Percentiles rank a stretch among this genome's conserved stretches.
Evolutionary conservation across 1,284 basidiomycete genomes (phyloP).

Genomic region (Rhodotorula sp.): DNA sequence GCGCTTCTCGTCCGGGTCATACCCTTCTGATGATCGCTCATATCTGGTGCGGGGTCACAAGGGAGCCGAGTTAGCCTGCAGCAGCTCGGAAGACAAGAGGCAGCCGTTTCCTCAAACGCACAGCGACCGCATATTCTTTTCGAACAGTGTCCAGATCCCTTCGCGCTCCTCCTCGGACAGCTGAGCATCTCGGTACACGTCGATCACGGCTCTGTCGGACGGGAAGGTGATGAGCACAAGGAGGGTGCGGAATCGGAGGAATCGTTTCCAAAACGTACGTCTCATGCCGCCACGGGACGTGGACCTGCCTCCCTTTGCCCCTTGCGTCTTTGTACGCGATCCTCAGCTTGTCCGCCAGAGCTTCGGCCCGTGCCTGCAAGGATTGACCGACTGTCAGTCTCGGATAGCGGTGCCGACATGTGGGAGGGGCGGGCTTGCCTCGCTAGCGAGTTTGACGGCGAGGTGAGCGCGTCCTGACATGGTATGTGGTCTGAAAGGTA

Average conservation of each 20-base stretch:
- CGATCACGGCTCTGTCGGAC: neutral
- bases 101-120: neutral
- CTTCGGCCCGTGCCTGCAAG: conserved; percentile 4
- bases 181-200: neutral
- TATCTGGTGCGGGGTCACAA: conserved; percentile 24
- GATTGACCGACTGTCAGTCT: neutral
- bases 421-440: neutral
- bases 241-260: too few relatives aligned
- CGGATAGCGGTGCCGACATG: neutral
- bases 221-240: too few relatives aligned
- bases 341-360: neutral
- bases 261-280: neutral
- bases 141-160: conserved; percentile 34
- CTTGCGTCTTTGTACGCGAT: neutral
- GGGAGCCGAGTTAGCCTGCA: too few relatives aligned
- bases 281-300: neutral
- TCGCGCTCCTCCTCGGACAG: neutral
- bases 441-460: conserved; percentile 22
- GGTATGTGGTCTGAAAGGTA: neutral
- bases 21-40: conserved; percentile 26
- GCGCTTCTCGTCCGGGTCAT: conserved; percentile 32
- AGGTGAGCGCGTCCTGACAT: conserved; percentile 15
- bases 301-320: neutral
- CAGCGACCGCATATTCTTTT: conserved; percentile 38
- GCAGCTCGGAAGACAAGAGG: too few relatives aligned